Evolutionary conservation across 225 moss, liverwort and hornwort species (phyloP).

Genomic region (Ulota crispa): DNA sequence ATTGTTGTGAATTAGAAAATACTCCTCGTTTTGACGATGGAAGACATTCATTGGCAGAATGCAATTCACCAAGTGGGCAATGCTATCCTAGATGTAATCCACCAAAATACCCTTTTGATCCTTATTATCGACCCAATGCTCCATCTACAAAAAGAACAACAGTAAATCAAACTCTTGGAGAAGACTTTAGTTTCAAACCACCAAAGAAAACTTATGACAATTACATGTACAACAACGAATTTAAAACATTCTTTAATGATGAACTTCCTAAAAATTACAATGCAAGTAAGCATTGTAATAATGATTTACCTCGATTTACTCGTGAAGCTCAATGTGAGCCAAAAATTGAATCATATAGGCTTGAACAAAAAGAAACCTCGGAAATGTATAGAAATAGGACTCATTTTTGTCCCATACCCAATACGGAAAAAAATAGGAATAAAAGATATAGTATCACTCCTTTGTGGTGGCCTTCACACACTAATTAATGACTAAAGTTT

Average conservation of each 20-base stretch:
- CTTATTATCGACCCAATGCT: neutral
- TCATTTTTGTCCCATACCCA: neutral
- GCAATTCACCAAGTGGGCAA: neutral
- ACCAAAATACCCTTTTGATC: neutral
- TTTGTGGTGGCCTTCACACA: constrained; percentile 14
- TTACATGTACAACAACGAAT: neutral
- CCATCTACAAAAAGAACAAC: neutral
- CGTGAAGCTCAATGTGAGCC: neutral
- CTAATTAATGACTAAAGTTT: neutral
- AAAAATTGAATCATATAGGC: neutral
- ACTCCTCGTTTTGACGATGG: neutral
- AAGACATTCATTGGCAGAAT: constrained; percentile 12
- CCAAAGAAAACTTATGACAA: neutral
- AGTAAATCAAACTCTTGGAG: fast-evolving
- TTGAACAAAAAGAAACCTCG: neutral
- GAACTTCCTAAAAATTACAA: neutral
- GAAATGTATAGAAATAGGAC: constrained; percentile 1
- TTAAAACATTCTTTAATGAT: neutral
- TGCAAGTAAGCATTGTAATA: neutral
- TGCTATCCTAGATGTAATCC: neutral
- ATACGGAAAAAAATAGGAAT: neutral
- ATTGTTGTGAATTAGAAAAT: neutral
- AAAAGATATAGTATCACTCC: neutral
- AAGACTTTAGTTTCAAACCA: neutral
- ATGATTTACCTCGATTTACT: neutral